These are phyloP conservation scores for Trichopus zeylanicus DNA, from an alignment of 116 monocot species.

Conservation along the genomic window DNA sequence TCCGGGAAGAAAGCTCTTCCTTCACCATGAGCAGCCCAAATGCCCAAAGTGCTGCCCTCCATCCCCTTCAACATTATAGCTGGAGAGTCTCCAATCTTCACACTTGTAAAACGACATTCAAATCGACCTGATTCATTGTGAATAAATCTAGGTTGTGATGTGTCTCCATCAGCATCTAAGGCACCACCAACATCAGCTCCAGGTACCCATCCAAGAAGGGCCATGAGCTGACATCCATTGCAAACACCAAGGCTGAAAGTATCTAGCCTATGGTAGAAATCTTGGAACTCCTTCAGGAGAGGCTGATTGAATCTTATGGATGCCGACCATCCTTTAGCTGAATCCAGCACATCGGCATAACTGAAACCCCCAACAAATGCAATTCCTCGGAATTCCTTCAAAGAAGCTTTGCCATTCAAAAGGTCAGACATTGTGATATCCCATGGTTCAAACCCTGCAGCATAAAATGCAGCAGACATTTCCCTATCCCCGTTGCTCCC, in stretches of 20 bases:
- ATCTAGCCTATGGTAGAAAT: constrained; percentile 57
- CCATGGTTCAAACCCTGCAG: constrained; percentile 96
- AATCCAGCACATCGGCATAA: constrained; percentile 92
- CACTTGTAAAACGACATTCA: constrained; percentile 85
- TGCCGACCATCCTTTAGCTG: constrained; percentile 95
- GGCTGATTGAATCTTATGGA: constrained; percentile 77
- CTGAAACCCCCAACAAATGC: constrained; percentile 98
- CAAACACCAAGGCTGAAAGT: constrained; percentile 89
- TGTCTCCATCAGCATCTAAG: constrained; percentile 34
- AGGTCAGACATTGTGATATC: constrained; percentile 97
- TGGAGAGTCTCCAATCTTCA: constrained; percentile 66
- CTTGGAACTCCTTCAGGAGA: constrained; percentile 61
- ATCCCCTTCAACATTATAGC: constrained; percentile 97
- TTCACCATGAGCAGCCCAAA: constrained; percentile 97
- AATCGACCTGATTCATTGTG: constrained; percentile 96
- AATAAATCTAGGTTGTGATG: constrained; percentile 82
- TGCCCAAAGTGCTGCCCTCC: constrained; percentile 83
- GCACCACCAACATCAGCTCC: constrained; percentile 33
- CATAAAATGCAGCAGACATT: constrained; percentile 87
- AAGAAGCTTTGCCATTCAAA: constrained; percentile 33
- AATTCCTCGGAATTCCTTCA: constrained; percentile 70
- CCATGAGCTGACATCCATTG: constrained; percentile 95
- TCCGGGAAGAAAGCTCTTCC: constrained; percentile 89
- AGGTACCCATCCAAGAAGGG: constrained; percentile 89
- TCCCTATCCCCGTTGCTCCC: constrained; percentile 98